Base-by-base conservation (phyloP, 2,329 filamentous ascomycete species). In the Fusarium pininemorale region DNA sequence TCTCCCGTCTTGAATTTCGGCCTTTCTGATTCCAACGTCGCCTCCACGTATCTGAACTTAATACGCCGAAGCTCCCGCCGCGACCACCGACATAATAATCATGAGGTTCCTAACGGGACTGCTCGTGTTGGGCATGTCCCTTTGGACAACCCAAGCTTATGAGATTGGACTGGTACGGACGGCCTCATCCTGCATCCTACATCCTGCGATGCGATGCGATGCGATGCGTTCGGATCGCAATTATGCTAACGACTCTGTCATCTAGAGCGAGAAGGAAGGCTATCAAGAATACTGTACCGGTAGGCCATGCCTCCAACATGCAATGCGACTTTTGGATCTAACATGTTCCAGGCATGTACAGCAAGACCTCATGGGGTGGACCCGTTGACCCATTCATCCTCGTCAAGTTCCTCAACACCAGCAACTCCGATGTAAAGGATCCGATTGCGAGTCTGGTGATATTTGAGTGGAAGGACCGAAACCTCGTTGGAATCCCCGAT, bases 401-500 rank as follows among this genome's bases (percentile, higher is more conserved):
- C 76, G 89, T 94, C 81, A 94, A 94, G 80, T 97, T 98, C 79
- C 84, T 92, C 45, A 83, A 88, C 84, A 80, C 87, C 84, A 81
- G 89, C 78, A 84, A 88, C 66, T 87, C 89, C 38, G 87, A 91
- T 63, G 78, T 68, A 30, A 85, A 88, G 51, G 93, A 97, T 81
- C 92, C 93, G 10, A 86, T 94, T 48, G 92, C 95, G 74, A 97
- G 94, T 82, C 84, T 98, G 77, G 87, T 98, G 59, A 92, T 99
- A 73, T 99, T 98, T 82, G 96, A 99, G 84, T 99, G 95, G 94
- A 91, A 89, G 75, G 96, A 99, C 80, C 91, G 93, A 80, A 84
- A 90, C 58, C 87, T 96, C 63, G 91, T 99, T 73, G 95, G 96
- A 48, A 88, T 93, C 66, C 87, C 88, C 41, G 85, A 90, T 57